Base-by-base conservation (phyloP, 805 yeast genomes). In the Komagataella ulmi region DNA sequence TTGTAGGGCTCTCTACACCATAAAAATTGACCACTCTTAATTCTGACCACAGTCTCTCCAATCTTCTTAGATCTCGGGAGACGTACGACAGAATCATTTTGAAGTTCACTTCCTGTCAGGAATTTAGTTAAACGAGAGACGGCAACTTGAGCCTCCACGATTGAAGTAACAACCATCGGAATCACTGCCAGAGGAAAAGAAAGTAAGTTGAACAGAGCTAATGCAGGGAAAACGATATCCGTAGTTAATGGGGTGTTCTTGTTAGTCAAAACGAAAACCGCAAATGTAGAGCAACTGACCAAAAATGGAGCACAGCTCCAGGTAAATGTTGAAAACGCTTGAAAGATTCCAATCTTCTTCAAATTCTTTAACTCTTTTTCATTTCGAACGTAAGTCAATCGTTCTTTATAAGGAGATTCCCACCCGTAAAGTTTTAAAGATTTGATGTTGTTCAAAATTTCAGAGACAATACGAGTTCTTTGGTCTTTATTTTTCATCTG, bases 401-500 rank as follows among this genome's bases (percentile, higher is more conserved):
- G 85, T 24, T 74, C 76, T 61, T 79, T 77, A 64, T 88, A 89
- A 3, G 98, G 95, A 36, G 65, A 70, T 68, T 93, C 99, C 99
- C 99, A 93, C 2, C 95, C 95, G 62, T 93, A 93, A 49, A 95
- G 74, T 65, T 93, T 93, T 64, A 93, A 73, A 10, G 97, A 88
- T 69, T 89, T 91, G 65, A 93, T 88, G 61, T 90, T 91, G 65
- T 87, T 88, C 64, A 91, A 74, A 52, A 91, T 86, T 64, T 91
- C 97, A 55, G 88, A 81, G 52, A 88, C 85, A 47, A 90, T 72
- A 58, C 97, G 81, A 8, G 97, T 86, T 72, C 99, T 82, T 64
- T 84, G 85, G 68, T 93, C 99, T 65, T 93, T 91, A 61, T 79
- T 78, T 56, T 77, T 77, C 98, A 93, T 93, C 68, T 89, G 97